Evolutionary conservation across 306 rosid genomes (phyloP).

Genomic region (Benincasa hispida): DNA sequence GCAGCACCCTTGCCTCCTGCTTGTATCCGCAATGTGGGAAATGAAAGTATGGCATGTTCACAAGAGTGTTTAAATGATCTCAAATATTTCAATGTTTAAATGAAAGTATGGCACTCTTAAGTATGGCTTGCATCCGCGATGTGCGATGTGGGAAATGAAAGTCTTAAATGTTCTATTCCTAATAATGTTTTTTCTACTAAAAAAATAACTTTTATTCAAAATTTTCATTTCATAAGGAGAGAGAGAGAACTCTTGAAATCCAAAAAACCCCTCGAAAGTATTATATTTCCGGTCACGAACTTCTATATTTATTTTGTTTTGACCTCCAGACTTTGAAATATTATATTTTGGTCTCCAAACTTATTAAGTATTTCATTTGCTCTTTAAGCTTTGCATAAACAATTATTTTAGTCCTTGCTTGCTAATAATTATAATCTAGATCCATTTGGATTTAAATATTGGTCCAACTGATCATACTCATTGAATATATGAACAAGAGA

Average conservation of each 20-base stretch:
- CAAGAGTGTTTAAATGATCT: background rate
- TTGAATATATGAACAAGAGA: background rate
- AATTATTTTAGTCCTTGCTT: background rate
- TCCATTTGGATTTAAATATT: background rate
- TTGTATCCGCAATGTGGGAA: background rate
- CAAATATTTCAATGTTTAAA: too few species aligned
- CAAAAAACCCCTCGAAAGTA: background rate
- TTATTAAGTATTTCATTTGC: background rate
- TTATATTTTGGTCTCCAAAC: background rate
- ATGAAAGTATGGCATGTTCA: background rate
- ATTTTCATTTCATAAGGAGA: background rate
- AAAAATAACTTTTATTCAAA: background rate
- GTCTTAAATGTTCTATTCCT: too few species aligned
- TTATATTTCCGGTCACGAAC: background rate
- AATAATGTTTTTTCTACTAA: background rate
- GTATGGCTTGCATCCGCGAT: background rate
- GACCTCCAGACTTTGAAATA: background rate
- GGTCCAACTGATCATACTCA: background rate
- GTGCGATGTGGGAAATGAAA: background rate
- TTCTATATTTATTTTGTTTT: background rate
- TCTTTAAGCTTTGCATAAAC: background rate
- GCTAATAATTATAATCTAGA: background rate
- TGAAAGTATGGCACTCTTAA: too few species aligned
- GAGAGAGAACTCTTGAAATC: background rate
- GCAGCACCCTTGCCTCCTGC: background rate